Conservation (phyloP, 257 asterid species). For the Linaria vulgaris region DNA sequence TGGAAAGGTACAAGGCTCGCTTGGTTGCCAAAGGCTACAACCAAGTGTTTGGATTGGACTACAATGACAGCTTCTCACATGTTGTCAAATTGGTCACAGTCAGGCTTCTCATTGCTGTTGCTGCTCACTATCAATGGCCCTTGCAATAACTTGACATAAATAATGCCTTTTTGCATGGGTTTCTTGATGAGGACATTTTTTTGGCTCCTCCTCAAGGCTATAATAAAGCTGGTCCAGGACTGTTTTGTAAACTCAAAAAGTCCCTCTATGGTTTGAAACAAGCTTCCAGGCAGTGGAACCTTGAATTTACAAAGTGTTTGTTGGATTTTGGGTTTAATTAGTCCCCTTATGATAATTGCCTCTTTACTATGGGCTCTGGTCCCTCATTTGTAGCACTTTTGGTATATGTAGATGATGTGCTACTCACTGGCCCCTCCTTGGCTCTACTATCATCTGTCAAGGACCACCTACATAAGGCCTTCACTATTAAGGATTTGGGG, state of each 20-base stretch:
- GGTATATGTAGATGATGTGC: constrained; percentile 13
- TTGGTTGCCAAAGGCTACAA: no score
- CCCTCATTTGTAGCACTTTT: no score
- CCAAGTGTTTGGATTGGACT: neutral
- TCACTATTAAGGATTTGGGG: no score
- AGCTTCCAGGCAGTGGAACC: no score
- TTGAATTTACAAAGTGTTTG: no score
- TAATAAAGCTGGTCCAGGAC: neutral
- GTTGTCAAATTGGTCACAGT: neutral
- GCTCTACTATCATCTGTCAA: neutral
- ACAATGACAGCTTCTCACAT: neutral
- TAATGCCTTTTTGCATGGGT: constrained; percentile 1
- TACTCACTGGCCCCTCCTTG: neutral
- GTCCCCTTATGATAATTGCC: no score
- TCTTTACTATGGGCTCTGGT: no score
- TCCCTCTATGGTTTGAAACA: constrained; percentile 6
- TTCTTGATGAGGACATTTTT: constrained; percentile 4
- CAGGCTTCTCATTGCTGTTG: neutral
- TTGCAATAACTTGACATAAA: neutral
- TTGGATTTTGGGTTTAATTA: no score
- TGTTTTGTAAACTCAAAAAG: neutral
- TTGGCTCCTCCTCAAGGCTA: neutral
- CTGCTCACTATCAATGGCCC: neutral
- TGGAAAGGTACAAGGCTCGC: no score
- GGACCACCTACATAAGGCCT: no score